A percentile compares a stretch with the other conserved stretches of the same genome.
phyloP scores from a whole-genome alignment of 169 alveolate species.

The Amoebophrya sp. region DNA sequence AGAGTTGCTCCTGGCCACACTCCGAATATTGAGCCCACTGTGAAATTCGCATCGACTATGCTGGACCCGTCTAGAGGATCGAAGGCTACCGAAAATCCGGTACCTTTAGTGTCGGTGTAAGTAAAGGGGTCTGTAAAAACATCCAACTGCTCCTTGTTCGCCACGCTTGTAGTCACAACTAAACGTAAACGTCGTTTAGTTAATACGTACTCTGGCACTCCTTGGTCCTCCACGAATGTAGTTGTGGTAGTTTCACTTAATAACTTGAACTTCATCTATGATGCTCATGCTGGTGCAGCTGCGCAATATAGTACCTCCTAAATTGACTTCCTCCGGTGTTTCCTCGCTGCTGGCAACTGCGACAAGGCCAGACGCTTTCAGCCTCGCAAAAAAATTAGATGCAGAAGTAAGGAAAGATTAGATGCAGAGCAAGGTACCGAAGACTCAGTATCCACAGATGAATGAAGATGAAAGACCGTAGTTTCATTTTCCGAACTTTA shows the following conservation, averaged over 20 bases:
- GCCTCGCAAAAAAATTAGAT: too few species aligned
- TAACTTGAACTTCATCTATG: neutral
- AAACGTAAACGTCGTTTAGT: neutral
- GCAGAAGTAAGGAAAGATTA: too few species aligned
- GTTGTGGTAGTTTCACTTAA: neutral
- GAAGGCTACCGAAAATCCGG: neutral
- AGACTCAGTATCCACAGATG: too few species aligned
- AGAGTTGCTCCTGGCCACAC: slow-evolving; percentile 29
- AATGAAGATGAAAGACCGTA: too few species aligned
- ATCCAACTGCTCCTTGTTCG: neutral
- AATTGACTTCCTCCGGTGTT: neutral
- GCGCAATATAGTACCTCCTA: neutral
- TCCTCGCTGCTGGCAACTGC: neutral
- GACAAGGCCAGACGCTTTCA: too few species aligned
- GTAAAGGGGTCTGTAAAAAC: neutral
- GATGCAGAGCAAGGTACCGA: too few species aligned
- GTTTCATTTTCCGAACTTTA: too few species aligned
- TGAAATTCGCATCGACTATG: slow-evolving; percentile 60
- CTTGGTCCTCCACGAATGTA: neutral
- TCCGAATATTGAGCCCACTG: slow-evolving; percentile 64
- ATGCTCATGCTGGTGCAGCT: neutral
- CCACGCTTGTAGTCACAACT: neutral
- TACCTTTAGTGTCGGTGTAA: neutral
- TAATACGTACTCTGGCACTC: neutral
- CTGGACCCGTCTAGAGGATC: slow-evolving; percentile 70